Base-by-base conservation (phyloP, 2,329 filamentous ascomycete genomes). In the Apiospora arundinis region DNA sequence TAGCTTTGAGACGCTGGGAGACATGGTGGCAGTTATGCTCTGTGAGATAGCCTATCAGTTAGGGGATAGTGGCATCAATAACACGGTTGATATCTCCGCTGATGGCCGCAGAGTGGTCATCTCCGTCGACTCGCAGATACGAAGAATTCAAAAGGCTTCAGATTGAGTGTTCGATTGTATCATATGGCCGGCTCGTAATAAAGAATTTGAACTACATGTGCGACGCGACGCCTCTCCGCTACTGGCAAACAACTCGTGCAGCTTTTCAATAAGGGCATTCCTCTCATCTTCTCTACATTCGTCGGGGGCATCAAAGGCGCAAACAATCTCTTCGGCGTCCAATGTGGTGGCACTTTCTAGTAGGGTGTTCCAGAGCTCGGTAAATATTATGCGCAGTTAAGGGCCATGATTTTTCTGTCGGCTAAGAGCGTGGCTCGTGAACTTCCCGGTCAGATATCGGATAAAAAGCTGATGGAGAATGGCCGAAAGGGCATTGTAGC, bases 381-480 rank as follows among this genome's bases (percentile, higher is more conserved):
- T 23, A 6, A 48, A 48, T 1, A 2, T 6, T n/a, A 7, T 23
- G 46, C 21, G 4, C 21, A 48, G 6, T 8, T 9, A 7, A 23
- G 1, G 18, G 46, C 46, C 46, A 48, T 48, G 8, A 23, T 48
- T 48, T 2, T 48, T n/a, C 7, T 72, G 68, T 12, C 72, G 67
- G 32, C 9, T 25, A 42, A 70, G 6, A 16, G 72, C 68, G 52
- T 73, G 4, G 18, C n/a, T 2, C 23, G 77, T 75, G 1, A 77
- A 67, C 23, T 56, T 56, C 0, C 48, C 52, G 6, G 72, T 60
- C 1, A 72, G 48, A 11, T 72, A 67, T 23, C 74, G 44, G 0
- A n/a, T 70, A 37, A 80, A 79, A 16, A 80, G 71, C 42, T 81
- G 77, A 56, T 79, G 76, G 5, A 81, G 72, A 9, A 81, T 71